Evolutionary conservation across 768 basidiomycete species (phyloP), one percentile per base, ranked within the genome.

Genomic region (Mycena alexandri): DNA sequence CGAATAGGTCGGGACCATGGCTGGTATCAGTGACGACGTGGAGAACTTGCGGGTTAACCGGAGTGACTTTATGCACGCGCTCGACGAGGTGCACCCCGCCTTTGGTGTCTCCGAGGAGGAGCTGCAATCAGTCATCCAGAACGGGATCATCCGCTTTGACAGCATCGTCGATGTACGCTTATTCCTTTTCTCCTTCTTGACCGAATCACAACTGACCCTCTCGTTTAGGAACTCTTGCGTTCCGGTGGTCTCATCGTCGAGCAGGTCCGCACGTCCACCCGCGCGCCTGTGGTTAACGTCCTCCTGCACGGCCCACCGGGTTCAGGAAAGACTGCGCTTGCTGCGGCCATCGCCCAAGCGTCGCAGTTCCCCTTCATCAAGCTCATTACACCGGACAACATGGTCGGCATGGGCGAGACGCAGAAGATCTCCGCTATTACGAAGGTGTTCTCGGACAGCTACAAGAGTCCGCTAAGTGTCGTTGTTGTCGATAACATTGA

Each of bases 301-400:
- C 85, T 99, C 14, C 83, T 99, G 50, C 93, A 96, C 72, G 98
- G 97, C 6, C 90, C 93, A 0, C 87, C 96, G 21, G 94, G 94
- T 5, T 89, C 95, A 11, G 98, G 98, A 19, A 99, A 99, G 82
- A 96, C 97, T 0, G 97, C 97, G 0, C 81, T 99, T 50, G 97
- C 93, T 2, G 97, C 95, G 8, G 93, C 93, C 6, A 97, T 99
- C 62, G 98, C 97, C 2, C 91, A 94, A 80, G 87, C 88, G 25
- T 98, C 97, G n/a, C 84, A 91, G 70, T 99, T 91, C 79, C 98
- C 98, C 0, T 99, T 99, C 83, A 97, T 99, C 83, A 99, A 99
- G 78, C 86, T 99, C 43, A 89, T 99, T 64, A 94, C 96, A 3
- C 95, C 98, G 0, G 98, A 98, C 74, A 90, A 86, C 72, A 99